Conservation (phyloP, 2,329 filamentous ascomycete species). For the Trichoderma breve region DNA sequence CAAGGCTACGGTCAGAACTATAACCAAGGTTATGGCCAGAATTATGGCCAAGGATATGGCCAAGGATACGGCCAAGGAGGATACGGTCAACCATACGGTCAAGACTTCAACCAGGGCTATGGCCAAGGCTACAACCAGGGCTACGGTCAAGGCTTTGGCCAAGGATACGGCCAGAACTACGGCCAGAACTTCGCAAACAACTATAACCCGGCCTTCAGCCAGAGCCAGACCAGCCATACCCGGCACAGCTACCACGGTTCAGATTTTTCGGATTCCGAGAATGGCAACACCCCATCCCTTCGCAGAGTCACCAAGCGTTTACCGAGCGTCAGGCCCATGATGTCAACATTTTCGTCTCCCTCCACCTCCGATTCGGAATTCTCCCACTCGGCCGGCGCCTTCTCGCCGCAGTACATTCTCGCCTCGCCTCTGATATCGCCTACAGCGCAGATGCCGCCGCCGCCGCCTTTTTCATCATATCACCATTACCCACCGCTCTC, state of each 20-base stretch:
- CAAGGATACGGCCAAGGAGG: not conserved
- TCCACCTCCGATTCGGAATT: slow-evolving; percentile 15
- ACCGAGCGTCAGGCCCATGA: not conserved
- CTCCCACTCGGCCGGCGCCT: not conserved
- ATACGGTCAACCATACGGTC: not conserved
- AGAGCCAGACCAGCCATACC: slow-evolving; percentile 2
- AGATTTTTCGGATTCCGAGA: slow-evolving; percentile 10
- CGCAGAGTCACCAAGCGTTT: slow-evolving; percentile 19
- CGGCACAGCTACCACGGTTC: slow-evolving; percentile 5
- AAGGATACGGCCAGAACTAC: not conserved
- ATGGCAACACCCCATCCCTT: slow-evolving; percentile 1
- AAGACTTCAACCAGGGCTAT: not conserved
- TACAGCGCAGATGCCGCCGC: not conserved
- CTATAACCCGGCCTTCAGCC: not conserved
- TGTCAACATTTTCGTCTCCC: slow-evolving; percentile 8
- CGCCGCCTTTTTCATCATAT: not conserved
- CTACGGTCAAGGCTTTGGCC: not conserved
- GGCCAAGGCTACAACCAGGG: not conserved
- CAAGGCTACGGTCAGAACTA: not conserved
- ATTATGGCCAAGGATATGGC: not conserved
- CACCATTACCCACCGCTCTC: not conserved
- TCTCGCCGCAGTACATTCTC: slow-evolving; percentile 8
- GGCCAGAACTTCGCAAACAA: not conserved
- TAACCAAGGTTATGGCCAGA: not conserved
- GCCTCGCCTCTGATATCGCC: slow-evolving; percentile 13